phyloP scores from a whole-genome alignment of 805 yeast genomes.

The Diddensiella santjacobensis region DNA sequence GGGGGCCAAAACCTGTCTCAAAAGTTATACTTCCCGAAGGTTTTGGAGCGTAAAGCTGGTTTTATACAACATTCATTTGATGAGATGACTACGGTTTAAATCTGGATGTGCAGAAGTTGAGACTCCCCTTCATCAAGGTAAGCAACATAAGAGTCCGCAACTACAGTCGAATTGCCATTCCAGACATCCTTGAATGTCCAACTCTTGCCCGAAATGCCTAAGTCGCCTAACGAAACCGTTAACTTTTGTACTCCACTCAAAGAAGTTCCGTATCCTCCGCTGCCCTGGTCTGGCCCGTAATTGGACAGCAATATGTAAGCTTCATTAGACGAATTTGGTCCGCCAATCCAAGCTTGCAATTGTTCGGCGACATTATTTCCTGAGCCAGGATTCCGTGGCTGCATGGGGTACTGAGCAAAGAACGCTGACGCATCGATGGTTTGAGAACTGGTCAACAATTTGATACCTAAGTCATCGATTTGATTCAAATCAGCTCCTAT shows the following conservation, averaged over 20 bases:
- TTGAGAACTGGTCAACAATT: constrained; percentile 8
- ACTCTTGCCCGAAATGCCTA: too few species aligned
- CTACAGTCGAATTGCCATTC: neutral
- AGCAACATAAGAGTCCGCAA: neutral
- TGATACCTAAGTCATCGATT: constrained; percentile 8
- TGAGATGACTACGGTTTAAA: too few species aligned
- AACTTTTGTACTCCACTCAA: constrained; percentile 8
- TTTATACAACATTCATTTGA: too few species aligned
- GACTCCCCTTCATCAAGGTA: neutral
- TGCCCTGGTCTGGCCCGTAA: constrained; percentile 13
- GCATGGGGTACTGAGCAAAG: constrained; percentile 13
- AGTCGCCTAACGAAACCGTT: constrained; percentile 6
- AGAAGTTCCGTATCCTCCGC: constrained; percentile 11
- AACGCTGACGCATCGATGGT: constrained; percentile 6
- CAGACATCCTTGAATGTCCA: neutral
- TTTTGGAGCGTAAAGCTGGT: too few species aligned
- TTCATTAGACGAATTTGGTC: constrained; percentile 5
- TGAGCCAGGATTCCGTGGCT: constrained; percentile 14
- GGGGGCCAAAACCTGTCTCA: too few species aligned
- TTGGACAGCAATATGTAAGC: constrained; percentile 11
- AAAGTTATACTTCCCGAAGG: too few species aligned
- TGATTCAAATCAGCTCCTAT: constrained; percentile 9
- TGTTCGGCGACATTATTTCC: constrained; percentile 10
- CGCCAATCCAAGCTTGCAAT: constrained; percentile 14
- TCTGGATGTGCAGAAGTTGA: neutral